Conservation (phyloP, 192 early-diverging fungal genomes). For the Entrophospora sp. region DNA sequence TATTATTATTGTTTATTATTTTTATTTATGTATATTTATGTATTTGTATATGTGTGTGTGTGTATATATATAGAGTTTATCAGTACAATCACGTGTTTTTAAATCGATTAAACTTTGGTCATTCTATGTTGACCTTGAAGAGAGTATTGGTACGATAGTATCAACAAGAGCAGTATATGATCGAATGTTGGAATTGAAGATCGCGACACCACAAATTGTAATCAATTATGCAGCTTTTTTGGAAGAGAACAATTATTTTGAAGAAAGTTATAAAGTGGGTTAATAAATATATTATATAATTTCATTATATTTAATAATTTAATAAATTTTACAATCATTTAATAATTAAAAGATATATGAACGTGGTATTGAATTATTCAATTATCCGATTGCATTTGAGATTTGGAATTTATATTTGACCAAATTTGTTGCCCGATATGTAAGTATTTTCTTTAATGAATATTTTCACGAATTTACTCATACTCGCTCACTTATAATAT, state of each 20-base stretch:
- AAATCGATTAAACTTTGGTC: slow-evolving; percentile 87
- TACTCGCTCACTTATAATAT: too few species aligned
- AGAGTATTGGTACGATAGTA: slow-evolving; percentile 76
- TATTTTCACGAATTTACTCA: too few species aligned
- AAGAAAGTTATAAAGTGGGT: slow-evolving; percentile 76
- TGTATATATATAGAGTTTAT: slow-evolving; percentile 32
- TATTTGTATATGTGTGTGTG: neutral
- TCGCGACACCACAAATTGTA: slow-evolving; percentile 93
- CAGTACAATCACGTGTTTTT: slow-evolving; percentile 74
- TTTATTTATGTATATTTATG: too few species aligned
- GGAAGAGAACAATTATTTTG: slow-evolving; percentile 83
- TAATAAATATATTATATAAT: neutral
- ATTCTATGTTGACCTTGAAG: slow-evolving; percentile 90
- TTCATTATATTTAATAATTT: neutral
- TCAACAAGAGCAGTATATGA: slow-evolving; percentile 81
- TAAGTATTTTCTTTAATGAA: too few species aligned
- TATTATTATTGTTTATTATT: too few species aligned
- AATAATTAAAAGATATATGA: slow-evolving; percentile 68
- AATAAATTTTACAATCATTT: neutral
- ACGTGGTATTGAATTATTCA: slow-evolving; percentile 91
- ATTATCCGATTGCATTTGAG: slow-evolving; percentile 93
- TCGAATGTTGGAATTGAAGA: slow-evolving; percentile 82
- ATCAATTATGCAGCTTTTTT: slow-evolving; percentile 90
- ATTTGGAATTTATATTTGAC: slow-evolving; percentile 94
- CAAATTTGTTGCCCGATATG: slow-evolving; percentile 77